These are phyloP conservation scores for Salix koriyanagi DNA, from an alignment of 345 rosid species.

Conservation along the genomic window DNA sequence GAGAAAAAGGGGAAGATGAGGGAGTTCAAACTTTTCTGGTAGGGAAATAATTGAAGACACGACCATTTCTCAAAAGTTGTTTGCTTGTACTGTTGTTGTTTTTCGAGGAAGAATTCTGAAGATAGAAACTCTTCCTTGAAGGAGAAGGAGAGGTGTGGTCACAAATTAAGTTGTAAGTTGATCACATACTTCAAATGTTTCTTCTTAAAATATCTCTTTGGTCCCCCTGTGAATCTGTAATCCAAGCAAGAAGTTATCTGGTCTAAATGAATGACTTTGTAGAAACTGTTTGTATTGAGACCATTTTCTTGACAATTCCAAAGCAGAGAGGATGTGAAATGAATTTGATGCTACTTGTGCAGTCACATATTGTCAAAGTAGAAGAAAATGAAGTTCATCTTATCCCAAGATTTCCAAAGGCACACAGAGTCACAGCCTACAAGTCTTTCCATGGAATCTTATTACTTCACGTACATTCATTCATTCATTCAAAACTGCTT, in stretches of 20 bases:
- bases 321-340: constrained; percentile 13
- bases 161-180: background rate
- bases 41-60: background rate
- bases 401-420: constrained; percentile 4
- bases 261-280: background rate
- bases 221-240: constrained; percentile 14
- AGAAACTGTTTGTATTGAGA: background rate
- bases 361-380: constrained; percentile 11
- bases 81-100: too few relatives aligned
- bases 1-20: background rate
- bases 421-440: background rate
- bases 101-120: too few relatives aligned
- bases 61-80: too few relatives aligned
- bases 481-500: constrained; percentile 32
- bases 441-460: constrained; percentile 12
- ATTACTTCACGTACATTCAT: constrained; percentile 7
- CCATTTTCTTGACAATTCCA: constrained; percentile 1
- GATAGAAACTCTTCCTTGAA: background rate
- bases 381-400: constrained; percentile 30
- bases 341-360: constrained; percentile 17
- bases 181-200: too few relatives aligned
- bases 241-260: background rate
- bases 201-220: constrained; percentile 17
- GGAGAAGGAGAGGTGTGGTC: background rate
- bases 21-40: background rate